Percentiles rank a stretch among this genome's conserved stretches.
phyloP scores from a whole-genome alignment of 192 early-diverging fungal species.

The Umbelopsis sp. region DNA sequence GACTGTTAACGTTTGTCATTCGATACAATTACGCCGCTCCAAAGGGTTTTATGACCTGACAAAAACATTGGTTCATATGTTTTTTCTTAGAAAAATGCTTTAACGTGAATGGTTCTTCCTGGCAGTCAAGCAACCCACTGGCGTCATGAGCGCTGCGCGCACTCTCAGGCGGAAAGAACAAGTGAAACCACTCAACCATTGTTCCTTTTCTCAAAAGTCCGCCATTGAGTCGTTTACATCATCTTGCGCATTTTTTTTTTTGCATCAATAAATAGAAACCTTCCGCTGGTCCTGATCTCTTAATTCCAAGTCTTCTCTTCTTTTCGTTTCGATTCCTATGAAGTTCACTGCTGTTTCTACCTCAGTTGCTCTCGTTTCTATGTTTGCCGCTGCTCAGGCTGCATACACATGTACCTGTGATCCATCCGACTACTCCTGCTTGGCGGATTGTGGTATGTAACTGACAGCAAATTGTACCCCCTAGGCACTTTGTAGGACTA shows the following conservation, averaged over 20 bases:
- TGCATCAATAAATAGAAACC: conserved; percentile 1
- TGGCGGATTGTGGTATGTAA: conserved; percentile 7
- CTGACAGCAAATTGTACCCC: background rate
- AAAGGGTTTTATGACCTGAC: too few species aligned
- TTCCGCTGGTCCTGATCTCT: background rate
- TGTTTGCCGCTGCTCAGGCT: conserved; percentile 1
- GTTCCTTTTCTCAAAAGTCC: too few species aligned
- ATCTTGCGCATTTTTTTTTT: too few species aligned
- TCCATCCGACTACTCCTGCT: conserved; percentile 5
- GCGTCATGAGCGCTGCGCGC: too few species aligned
- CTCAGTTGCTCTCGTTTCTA: background rate
- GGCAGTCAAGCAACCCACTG: too few species aligned
- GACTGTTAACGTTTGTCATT: too few species aligned
- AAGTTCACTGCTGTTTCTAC: conserved; percentile 19
- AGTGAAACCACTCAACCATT: too few species aligned
- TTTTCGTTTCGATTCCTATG: background rate
- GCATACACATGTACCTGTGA: conserved; percentile 1
- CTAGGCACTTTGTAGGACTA: background rate
- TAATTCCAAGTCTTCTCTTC: background rate
- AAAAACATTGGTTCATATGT: background rate
- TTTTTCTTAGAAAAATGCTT: background rate
- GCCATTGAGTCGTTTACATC: too few species aligned
- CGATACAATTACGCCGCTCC: too few species aligned
- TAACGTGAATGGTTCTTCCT: too few species aligned
- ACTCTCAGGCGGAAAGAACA: too few species aligned